These are phyloP conservation scores for Voacanga thouarsii DNA, from an alignment of 257 asterid genomes.

Conservation along the genomic window DNA sequence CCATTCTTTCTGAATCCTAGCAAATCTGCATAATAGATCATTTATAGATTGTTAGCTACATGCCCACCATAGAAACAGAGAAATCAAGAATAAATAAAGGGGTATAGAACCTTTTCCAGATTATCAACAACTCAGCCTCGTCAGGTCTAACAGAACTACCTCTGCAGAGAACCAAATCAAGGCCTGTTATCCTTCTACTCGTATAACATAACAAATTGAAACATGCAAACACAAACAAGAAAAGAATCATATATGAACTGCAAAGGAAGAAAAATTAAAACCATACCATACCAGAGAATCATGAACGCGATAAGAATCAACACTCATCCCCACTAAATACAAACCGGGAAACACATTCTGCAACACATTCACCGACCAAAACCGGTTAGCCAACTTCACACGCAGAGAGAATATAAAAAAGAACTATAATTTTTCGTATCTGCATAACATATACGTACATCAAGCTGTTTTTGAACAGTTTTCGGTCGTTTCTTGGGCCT, in stretches of 20 bases:
- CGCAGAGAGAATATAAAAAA: neutral
- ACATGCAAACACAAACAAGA: conserved; percentile 2
- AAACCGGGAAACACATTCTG: conserved; percentile 72
- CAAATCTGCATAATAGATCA: conserved; percentile 12
- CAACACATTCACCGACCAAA: conserved; percentile 5
- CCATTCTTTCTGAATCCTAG: conserved; percentile 8
- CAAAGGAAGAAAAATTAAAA: neutral
- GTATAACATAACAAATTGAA: conserved; percentile 5
- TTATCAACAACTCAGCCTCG: conserved; percentile 12
- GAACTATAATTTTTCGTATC: neutral
- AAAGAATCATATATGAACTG: neutral
- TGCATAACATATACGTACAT: conserved; percentile 37
- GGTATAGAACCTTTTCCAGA: conserved; percentile 17
- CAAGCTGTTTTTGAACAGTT: conserved; percentile 67
- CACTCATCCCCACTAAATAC: conserved; percentile 64
- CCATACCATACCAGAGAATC: conserved; percentile 46
- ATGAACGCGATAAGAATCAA: conserved; percentile 49
- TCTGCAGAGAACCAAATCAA: conserved; percentile 24
- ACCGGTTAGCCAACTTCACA: conserved; percentile 1
- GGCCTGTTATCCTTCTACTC: neutral
- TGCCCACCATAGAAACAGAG: neutral
- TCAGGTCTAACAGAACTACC: conserved; percentile 24
- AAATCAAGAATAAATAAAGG: neutral
- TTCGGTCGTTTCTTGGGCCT: conserved; percentile 71
- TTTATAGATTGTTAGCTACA: neutral